Evolutionary conservation across 345 rosid genomes (phyloP).

Genomic region (Populus alba): DNA sequence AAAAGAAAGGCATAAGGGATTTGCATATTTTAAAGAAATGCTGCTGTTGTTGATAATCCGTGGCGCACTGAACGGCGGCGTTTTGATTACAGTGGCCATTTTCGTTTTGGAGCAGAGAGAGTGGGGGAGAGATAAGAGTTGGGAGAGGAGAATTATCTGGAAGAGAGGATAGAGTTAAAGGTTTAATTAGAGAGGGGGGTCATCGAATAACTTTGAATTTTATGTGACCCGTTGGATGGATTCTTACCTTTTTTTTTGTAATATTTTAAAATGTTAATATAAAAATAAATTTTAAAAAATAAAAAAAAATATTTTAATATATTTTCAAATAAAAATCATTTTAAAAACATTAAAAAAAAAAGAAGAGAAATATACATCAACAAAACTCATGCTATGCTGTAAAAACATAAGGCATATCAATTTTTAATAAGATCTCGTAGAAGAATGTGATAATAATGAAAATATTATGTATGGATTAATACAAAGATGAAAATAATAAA

Average conservation of each 20-base stretch:
- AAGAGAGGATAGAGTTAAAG: slow-evolving; percentile 1
- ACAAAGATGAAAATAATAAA: too few species aligned
- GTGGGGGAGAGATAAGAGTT: not conserved
- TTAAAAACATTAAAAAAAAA: too few species aligned
- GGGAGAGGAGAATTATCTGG: slow-evolving; percentile 11
- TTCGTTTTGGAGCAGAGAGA: slow-evolving; percentile 33
- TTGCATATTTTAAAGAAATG: slow-evolving; percentile 25
- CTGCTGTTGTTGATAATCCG: slow-evolving; percentile 1
- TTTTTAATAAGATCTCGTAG: too few species aligned
- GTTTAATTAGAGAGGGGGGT: not conserved
- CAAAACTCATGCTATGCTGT: too few species aligned
- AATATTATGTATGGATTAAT: too few species aligned
- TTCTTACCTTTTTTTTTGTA: not conserved
- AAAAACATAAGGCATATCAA: too few species aligned
- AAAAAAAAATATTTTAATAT: too few species aligned
- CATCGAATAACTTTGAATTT: not conserved
- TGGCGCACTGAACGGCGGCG: slow-evolving; percentile 50
- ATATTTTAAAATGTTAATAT: too few species aligned
- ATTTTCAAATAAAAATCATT: too few species aligned
- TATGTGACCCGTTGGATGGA: slow-evolving; percentile 17
- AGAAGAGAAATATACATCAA: too few species aligned
- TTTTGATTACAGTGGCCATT: slow-evolving; percentile 70
- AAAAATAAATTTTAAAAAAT: too few species aligned
- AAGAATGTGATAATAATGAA: too few species aligned
- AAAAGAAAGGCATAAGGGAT: slow-evolving; percentile 42